Conservation (phyloP, 805 yeast genomes). For the Metschnikowia sp. region DNA sequence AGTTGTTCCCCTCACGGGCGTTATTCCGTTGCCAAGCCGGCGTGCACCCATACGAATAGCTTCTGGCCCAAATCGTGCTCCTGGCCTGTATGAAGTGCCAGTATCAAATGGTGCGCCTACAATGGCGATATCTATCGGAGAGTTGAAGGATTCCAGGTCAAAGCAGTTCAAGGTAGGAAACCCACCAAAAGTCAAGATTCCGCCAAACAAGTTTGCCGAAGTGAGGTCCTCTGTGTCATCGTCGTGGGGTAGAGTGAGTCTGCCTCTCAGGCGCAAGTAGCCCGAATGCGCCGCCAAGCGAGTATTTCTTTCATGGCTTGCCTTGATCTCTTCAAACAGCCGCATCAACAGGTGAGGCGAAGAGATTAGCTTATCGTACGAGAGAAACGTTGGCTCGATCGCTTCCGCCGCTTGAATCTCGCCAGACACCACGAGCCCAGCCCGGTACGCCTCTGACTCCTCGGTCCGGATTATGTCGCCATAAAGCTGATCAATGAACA, state of each 20-base stretch:
- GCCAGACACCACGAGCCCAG: constrained; percentile 2
- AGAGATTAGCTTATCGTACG: neutral
- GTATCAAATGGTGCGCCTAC: constrained; percentile 61
- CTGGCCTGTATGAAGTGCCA: constrained; percentile 53
- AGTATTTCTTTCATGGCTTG: constrained; percentile 1
- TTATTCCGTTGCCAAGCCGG: constrained; percentile 42
- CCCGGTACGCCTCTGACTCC: constrained; percentile 6
- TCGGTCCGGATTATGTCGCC: constrained; percentile 13
- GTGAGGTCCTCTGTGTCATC: constrained; percentile 33
- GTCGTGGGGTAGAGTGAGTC: constrained; percentile 28
- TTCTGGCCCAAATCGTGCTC: constrained; percentile 59
- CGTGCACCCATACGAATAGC: constrained; percentile 47
- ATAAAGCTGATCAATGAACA: constrained; percentile 16
- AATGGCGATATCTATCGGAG: constrained; percentile 47
- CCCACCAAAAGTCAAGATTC: constrained; percentile 55
- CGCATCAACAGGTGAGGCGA: constrained; percentile 1
- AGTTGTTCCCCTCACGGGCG: constrained; percentile 24
- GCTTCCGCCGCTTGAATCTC: neutral
- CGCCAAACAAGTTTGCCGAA: constrained; percentile 36
- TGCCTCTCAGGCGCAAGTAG: constrained; percentile 17
- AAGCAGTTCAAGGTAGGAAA: constrained; percentile 47
- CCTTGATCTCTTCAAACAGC: constrained; percentile 3
- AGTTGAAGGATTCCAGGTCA: constrained; percentile 24
- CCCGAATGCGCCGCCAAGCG: constrained; percentile 13
- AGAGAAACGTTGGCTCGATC: neutral